Base-by-base conservation (phyloP, 768 basidiomycete genomes). In the Paxillus rubicundulus region DNA sequence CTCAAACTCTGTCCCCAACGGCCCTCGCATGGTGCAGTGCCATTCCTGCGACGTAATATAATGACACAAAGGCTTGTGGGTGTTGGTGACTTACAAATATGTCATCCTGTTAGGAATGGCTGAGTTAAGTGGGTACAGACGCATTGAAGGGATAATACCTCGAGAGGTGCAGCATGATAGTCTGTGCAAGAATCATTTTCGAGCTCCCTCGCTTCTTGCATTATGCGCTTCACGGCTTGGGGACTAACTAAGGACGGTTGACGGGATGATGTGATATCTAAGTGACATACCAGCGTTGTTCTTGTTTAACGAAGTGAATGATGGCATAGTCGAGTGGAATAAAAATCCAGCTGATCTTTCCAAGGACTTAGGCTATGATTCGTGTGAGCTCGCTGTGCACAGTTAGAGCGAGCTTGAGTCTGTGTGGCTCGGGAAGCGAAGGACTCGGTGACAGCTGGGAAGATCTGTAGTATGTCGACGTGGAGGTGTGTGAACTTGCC, bases 1-100 rank as follows among this genome's bases (percentile, higher is more conserved):
- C 69, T 92, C 90, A 56, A 88, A 98, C 66, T 98, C 94, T 34
- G 92, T 94, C 14, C 85, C 91, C 13, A 79, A 64, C 1, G 94
- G 83, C 2, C 95, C 96, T 55, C 92, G 85, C 49, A 98, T 78
- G n/a, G 96, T 98, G 66, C 93, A 97, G 66, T 98, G 95, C 96
- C 96, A 98, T 77, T 95, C 82, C 76, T 86, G 71, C 10, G 18
- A 37, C 47, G 30, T 38, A 53, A 41, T 59, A 57, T 17, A 66
- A 65, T 57, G 58, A 57, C 48, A 60, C 54, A 59, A 49, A 45
- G 54, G 36, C 43, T 5, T 49, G 45, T 30, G 45, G 44, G 38
- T 17, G 43, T 30, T 38, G 37, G 41, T 14, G 36, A 54, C 88
- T 67, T 68, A 91, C 92, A 64, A 94, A 94, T 57, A 94, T 92